Evolutionary conservation across 1,139 yeast species (phyloP).

Genomic region (Scheffersomyces segobiensis): DNA sequence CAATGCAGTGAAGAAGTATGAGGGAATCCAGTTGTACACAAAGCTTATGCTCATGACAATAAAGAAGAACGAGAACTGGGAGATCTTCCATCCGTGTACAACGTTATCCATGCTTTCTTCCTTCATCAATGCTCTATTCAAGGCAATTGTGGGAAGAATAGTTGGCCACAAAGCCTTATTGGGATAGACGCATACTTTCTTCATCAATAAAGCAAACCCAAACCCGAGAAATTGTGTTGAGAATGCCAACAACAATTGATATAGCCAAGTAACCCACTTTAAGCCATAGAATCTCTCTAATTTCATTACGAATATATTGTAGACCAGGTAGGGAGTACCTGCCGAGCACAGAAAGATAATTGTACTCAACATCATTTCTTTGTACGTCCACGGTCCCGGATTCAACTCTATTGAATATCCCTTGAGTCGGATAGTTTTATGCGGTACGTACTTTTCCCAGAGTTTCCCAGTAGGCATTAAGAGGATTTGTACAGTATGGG

Average conservation of each 20-base stretch:
- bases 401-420: constrained; percentile 31
- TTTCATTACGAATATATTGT: constrained; percentile 48
- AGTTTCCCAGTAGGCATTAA: constrained; percentile 43
- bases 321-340: constrained; percentile 46
- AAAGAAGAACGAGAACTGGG: constrained; percentile 41
- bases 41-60: constrained; percentile 34
- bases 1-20: constrained; percentile 41
- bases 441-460: constrained; percentile 38
- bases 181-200: constrained; percentile 46
- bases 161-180: constrained; percentile 50
- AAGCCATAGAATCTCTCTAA: constrained; percentile 44
- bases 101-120: constrained; percentile 23
- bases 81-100: constrained; percentile 43
- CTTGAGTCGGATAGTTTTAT: constrained; percentile 21
- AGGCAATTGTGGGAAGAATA: constrained; percentile 44
- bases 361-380: constrained; percentile 37
- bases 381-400: constrained; percentile 42
- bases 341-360: constrained; percentile 48
- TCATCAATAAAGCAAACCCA: constrained; percentile 49
- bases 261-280: constrained; percentile 44
- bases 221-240: constrained; percentile 49
- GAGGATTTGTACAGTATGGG: constrained; percentile 45
- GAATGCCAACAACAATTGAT: constrained; percentile 37
- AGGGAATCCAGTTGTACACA: constrained; percentile 45
- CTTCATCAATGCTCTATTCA: constrained; percentile 43